Percentiles rank a stretch among this genome's conserved stretches.
These are phyloP conservation scores for Nannochloropsis oceanica DNA, from an alignment of 108 stramenopile genomes.

Conservation along the genomic window DNA sequence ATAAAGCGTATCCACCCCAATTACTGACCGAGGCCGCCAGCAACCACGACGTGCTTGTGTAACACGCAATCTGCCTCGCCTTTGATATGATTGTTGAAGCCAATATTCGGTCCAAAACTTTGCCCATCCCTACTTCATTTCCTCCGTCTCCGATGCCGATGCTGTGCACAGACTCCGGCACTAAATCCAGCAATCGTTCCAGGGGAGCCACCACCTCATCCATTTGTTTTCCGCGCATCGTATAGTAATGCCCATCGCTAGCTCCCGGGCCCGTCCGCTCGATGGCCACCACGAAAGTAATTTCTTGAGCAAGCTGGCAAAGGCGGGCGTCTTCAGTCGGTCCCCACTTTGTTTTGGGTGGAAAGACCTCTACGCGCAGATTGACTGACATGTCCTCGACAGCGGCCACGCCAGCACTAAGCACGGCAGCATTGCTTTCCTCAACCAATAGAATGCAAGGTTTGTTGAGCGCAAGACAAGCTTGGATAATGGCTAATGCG, in stretches of 20 bases:
- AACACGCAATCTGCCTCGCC: constrained; percentile 50
- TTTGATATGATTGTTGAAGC: constrained; percentile 41
- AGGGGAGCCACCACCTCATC: constrained; percentile 54
- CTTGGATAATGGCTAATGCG: constrained; percentile 45
- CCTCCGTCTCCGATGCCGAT: constrained; percentile 56
- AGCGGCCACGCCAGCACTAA: constrained; percentile 13
- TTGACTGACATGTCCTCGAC: background rate
- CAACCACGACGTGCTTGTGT: constrained; percentile 47
- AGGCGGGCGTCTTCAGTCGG: constrained; percentile 42
- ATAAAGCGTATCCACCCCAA: constrained; percentile 68
- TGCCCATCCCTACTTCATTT: constrained; percentile 74
- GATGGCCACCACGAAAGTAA: constrained; percentile 47
- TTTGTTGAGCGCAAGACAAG: constrained; percentile 46
- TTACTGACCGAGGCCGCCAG: constrained; percentile 63
- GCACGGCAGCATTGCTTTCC: constrained; percentile 46
- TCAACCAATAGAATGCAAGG: constrained; percentile 48
- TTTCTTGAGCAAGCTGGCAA: constrained; percentile 14
- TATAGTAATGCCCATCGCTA: constrained; percentile 56
- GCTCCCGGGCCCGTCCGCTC: constrained; percentile 57
- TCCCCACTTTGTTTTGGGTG: constrained; percentile 17
- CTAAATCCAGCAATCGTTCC: constrained; percentile 45
- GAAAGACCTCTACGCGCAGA: constrained; percentile 38
- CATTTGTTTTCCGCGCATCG: constrained; percentile 66
- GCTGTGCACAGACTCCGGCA: constrained; percentile 4
- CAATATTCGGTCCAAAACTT: constrained; percentile 46